Percentiles rank a stretch among this genome's conserved stretches.
phyloP scores from a whole-genome alignment of 176 grass and related monocot species.

The Pontederia paniculata region DNA sequence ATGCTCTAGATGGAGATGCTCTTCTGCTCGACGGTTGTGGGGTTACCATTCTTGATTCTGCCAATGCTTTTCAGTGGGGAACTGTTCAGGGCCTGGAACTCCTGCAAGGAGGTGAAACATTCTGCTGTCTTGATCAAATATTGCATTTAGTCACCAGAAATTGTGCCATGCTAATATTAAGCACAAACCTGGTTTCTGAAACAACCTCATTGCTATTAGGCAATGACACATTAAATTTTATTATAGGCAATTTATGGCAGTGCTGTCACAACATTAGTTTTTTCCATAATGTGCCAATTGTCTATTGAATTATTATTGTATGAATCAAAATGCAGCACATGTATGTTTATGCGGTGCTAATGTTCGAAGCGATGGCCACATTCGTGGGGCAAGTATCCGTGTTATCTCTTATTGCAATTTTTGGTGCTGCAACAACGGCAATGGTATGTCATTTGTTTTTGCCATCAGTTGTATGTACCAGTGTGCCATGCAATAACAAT shows the following conservation, averaged over 20 bases:
- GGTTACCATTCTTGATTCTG: slow-evolving; percentile 59
- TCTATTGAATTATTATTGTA: background rate
- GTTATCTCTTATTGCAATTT: slow-evolving; percentile 78
- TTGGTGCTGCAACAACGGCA: slow-evolving; percentile 69
- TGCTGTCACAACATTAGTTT: background rate
- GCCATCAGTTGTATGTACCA: background rate
- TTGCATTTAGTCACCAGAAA: background rate
- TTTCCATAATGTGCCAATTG: too few relatives aligned
- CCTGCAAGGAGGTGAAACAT: slow-evolving; percentile 46
- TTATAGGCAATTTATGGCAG: too few relatives aligned
- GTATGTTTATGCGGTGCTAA: slow-evolving; percentile 82
- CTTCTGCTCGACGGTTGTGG: slow-evolving; percentile 86
- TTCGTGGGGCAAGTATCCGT: slow-evolving; percentile 91
- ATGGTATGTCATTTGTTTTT: slow-evolving; percentile 32
- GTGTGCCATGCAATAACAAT: background rate
- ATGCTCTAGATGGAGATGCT: slow-evolving; percentile 77
- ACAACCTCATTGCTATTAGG: too few relatives aligned
- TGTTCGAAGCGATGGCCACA: slow-evolving; percentile 89
- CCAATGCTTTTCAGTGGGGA: slow-evolving; percentile 84
- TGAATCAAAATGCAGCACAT: slow-evolving; percentile 43
- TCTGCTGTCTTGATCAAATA: background rate
- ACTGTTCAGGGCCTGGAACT: slow-evolving; percentile 69
- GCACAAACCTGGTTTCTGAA: too few relatives aligned
- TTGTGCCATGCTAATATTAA: background rate
- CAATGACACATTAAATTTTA: too few relatives aligned